phyloP scores from a whole-genome alignment of 768 basidiomycete genomes.

The Strobilomyces dryophilus region DNA sequence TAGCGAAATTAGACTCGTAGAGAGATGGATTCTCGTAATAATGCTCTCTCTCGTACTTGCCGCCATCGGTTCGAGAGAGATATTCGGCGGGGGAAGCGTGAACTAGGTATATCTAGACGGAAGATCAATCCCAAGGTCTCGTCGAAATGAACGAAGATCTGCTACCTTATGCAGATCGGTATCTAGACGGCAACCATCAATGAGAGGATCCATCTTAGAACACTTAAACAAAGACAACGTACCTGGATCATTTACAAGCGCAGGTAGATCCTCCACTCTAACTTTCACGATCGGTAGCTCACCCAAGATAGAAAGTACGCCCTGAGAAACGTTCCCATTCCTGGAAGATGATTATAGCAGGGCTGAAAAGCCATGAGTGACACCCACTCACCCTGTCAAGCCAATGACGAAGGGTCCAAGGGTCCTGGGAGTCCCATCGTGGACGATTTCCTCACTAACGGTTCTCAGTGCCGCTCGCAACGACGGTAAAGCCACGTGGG shows the following conservation, averaged over 20 bases:
- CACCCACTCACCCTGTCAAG: constrained; percentile 64
- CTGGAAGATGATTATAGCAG: constrained; percentile 33
- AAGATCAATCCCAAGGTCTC: background rate
- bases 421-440: constrained; percentile 53
- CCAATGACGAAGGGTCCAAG: constrained; percentile 80
- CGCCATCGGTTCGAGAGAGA: constrained; percentile 53
- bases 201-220: background rate
- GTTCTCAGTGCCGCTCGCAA: constrained; percentile 51
- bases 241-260: constrained; percentile 53
- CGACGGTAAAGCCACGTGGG: constrained; percentile 51
- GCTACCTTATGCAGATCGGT: constrained; percentile 57
- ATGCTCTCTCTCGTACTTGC: constrained; percentile 53
- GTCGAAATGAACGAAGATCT: background rate
- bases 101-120: constrained; percentile 64
- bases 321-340: constrained; percentile 77
- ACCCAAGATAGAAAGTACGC: constrained; percentile 65
- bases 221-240: constrained; percentile 8
- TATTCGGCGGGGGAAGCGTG: constrained; percentile 71
- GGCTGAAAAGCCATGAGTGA: background rate
- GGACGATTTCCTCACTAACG: constrained; percentile 53
- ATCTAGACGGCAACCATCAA: constrained; percentile 32
- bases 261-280: constrained; percentile 50
- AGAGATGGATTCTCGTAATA: constrained; percentile 71
- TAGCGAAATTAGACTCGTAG: constrained; percentile 68
- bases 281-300: constrained; percentile 68